Percentiles rank a stretch among this genome's conserved stretches.
Evolutionary conservation across 306 rosid genomes (phyloP).

Genomic region (Begonia masoniana): DNA sequence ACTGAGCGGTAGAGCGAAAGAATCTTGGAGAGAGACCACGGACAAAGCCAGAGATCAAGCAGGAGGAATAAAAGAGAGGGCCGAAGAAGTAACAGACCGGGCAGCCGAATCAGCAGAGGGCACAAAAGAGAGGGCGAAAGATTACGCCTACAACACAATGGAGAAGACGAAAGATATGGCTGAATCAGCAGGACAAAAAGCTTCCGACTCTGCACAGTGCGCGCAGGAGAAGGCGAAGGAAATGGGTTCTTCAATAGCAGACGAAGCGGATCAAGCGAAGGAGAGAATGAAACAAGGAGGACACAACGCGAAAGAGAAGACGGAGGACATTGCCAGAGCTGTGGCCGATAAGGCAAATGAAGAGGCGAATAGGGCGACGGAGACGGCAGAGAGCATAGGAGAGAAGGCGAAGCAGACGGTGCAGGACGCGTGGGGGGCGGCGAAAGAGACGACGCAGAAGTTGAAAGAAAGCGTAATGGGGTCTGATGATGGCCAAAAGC

Average conservation of each 20-base stretch:
- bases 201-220: slow-evolving; percentile 18
- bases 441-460: slow-evolving; percentile 29
- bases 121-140: slow-evolving; percentile 10
- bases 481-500: slow-evolving; percentile 12
- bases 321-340: not conserved
- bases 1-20: slow-evolving; percentile 12
- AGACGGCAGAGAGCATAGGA: slow-evolving; percentile 3
- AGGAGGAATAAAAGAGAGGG: slow-evolving; percentile 9
- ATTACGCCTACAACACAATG: slow-evolving; percentile 2
- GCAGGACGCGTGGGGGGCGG: slow-evolving; percentile 10
- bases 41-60: slow-evolving; percentile 16
- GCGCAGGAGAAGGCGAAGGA: slow-evolving; percentile 17
- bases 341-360: slow-evolving; percentile 2
- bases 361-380: slow-evolving; percentile 5
- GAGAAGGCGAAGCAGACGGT: slow-evolving; percentile 10
- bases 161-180: slow-evolving; percentile 14
- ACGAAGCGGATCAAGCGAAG: not conserved
- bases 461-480: slow-evolving; percentile 54
- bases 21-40: slow-evolving; percentile 3
- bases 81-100: slow-evolving; percentile 13
- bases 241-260: slow-evolving; percentile 3
- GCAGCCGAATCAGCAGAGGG: slow-evolving; percentile 6
- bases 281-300: slow-evolving; percentile 12
- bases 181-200: slow-evolving; percentile 23
- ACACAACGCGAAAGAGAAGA: not conserved